phyloP scores from a whole-genome alignment of 306 rosid species.

The Gynostemma pentaphyllum region DNA sequence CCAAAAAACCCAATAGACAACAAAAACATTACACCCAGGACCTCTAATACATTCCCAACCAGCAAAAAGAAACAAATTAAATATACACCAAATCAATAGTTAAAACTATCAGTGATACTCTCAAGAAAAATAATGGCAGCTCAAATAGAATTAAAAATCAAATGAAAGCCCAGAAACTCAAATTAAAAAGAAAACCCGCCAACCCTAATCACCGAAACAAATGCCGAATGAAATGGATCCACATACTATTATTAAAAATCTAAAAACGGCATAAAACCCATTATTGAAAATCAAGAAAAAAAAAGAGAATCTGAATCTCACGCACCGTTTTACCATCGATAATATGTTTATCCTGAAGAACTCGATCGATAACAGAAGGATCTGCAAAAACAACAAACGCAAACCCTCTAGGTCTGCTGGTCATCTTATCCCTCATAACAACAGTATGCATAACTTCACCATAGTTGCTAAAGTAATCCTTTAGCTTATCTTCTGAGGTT shows the following conservation, averaged over 20 bases:
- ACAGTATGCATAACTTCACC: slow-evolving; percentile 76
- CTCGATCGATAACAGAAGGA: slow-evolving; percentile 82
- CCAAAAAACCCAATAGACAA: background rate
- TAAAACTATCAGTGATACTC: no score
- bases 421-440: slow-evolving; percentile 77
- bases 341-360: slow-evolving; percentile 75
- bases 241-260: no score
- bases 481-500: slow-evolving; percentile 78
- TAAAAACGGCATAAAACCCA: no score
- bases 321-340: slow-evolving; percentile 87
- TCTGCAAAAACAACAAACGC: slow-evolving; percentile 82
- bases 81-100: no score
- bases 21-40: background rate
- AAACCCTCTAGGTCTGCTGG: slow-evolving; percentile 82
- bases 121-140: background rate
- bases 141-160: background rate
- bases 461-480: slow-evolving; percentile 63
- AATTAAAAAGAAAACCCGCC: background rate
- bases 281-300: background rate
- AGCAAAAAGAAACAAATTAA: background rate
- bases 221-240: background rate
- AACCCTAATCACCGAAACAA: background rate
- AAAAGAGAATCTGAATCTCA: background rate
- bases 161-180: no score
- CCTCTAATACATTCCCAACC: background rate